Percentiles rank a stretch among this genome's conserved stretches.
Evolutionary conservation across 352 stramenopile genomes (phyloP).

Genomic region (Phytophthora capsici): DNA sequence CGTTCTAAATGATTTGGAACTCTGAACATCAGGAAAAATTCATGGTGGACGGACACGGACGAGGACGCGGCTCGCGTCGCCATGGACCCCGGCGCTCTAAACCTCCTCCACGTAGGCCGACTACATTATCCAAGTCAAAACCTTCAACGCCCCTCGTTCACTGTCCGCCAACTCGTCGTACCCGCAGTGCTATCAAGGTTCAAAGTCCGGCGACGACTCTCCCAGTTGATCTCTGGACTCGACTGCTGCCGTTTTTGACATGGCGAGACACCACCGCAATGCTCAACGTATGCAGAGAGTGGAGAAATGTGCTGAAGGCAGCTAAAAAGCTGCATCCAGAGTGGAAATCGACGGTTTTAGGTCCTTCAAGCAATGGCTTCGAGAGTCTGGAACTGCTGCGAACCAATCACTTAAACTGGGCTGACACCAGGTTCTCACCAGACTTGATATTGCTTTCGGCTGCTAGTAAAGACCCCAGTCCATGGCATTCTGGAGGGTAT

Average conservation of each 20-base stretch:
- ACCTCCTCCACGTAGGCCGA: background rate
- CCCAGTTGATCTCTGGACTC: conserved; percentile 51
- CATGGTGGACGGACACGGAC: too few relatives aligned
- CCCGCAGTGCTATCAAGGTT: conserved; percentile 16
- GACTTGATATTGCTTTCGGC: conserved; percentile 46
- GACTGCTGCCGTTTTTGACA: conserved; percentile 49
- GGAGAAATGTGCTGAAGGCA: conserved; percentile 23
- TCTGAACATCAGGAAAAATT: too few relatives aligned
- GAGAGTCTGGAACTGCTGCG: conserved; percentile 48
- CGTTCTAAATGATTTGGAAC: too few relatives aligned
- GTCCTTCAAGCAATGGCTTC: conserved; percentile 18
- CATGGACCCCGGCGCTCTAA: conserved; percentile 7
- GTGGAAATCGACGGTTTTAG: conserved; percentile 50
- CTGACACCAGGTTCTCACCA: conserved; percentile 47
- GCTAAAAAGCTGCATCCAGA: conserved; percentile 34
- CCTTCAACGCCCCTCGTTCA: background rate
- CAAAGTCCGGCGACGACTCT: conserved; percentile 32
- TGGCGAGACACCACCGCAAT: conserved; percentile 56
- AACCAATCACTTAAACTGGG: conserved; percentile 36
- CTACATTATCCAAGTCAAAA: conserved; percentile 1
- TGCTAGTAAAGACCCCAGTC: conserved; percentile 30
- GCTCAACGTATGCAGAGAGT: conserved; percentile 37
- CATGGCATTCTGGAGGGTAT: conserved; percentile 43
- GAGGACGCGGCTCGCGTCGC: conserved; percentile 4
- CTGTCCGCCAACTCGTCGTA: conserved; percentile 5